These are phyloP conservation scores for Ramaria sp. DNA, from an alignment of 768 basidiomycete species.

Conservation along the genomic window DNA sequence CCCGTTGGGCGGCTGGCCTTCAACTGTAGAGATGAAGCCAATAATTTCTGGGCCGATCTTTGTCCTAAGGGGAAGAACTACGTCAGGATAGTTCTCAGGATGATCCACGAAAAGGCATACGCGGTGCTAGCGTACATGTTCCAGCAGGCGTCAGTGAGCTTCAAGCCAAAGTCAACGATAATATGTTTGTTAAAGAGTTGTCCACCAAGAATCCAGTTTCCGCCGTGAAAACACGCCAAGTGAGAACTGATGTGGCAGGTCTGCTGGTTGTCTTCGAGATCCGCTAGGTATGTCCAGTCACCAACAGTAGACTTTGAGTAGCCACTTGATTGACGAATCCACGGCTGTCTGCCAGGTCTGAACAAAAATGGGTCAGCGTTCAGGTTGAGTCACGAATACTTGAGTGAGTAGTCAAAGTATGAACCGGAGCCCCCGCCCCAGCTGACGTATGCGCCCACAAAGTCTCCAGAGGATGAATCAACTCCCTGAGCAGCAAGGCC, in stretches of 20 bases:
- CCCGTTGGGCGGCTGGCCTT: too few species aligned
- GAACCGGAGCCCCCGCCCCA: constrained; percentile 65
- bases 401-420: constrained; percentile 71
- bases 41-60: too few species aligned
- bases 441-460: constrained; percentile 41
- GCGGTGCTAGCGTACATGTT: too few species aligned
- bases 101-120: too few species aligned
- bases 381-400: constrained; percentile 56
- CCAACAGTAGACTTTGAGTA: constrained; percentile 53
- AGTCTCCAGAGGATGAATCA: constrained; percentile 39
- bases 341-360: constrained; percentile 63
- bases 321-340: constrained; percentile 60
- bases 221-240: constrained; percentile 60
- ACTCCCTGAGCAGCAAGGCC: constrained; percentile 52
- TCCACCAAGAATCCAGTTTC: too few species aligned
- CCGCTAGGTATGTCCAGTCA: constrained; percentile 51
- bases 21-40: too few species aligned
- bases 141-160: constrained; percentile 62
- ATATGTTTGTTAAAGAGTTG: constrained; percentile 62
- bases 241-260: constrained; percentile 56
- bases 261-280: constrained; percentile 46
- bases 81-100: too few species aligned
- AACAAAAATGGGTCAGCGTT: constrained; percentile 50
- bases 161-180: constrained; percentile 49
- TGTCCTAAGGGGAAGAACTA: too few species aligned